Evolutionary conservation across 1,139 yeast species (phyloP), one percentile per base, ranked within the genome.

Genomic region (Arxiozyma bovina): DNA sequence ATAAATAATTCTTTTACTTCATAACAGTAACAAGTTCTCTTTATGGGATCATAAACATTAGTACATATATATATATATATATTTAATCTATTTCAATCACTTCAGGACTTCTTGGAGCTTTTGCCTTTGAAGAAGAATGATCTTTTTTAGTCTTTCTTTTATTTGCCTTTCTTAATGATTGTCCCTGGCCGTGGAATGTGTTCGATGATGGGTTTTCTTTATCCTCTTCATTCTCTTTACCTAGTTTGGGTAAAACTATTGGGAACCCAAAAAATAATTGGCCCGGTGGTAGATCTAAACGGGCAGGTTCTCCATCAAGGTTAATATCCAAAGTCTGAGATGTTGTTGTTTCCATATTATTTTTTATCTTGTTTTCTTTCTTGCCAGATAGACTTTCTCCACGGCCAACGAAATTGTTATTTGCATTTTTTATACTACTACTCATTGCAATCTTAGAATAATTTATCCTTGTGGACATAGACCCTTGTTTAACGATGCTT

Each of bases 191-290:
- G 5, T 62, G 61, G 61, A 85, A 87, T 55, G 69, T 62, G 50
- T 63, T 59, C 12, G 58, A 59, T 9, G 62, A 59, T 9, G 62
- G 60, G 2, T 65, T 60, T 40, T 64, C 61, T 42, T 73, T 74
- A 15, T 66, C 66, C 17, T 72, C 75, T n/a, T 69, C 70, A 0
- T 69, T 71, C 34, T 73, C 77, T 48, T 75, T 80, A 17, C 76
- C 77, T n/a, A 30, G 6, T 21, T 77, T 77, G 11, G 90, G 85
- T n/a, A 90, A 83, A 4, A 82, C 79, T 4, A 87, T 81, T 0
- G 98, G 97, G 69, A 85, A 93, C 0, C 99, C 99, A 70, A 94
- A 91, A 68, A 93, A 93, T 21, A 93, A 75, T 67, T 89, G 94
- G 38, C 96, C 96, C 44, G 78, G 85, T 0, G 96, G 96, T 48